Base-by-base conservation (phyloP, 257 asterid genomes). In the Nicotiana noctiflora region DNA sequence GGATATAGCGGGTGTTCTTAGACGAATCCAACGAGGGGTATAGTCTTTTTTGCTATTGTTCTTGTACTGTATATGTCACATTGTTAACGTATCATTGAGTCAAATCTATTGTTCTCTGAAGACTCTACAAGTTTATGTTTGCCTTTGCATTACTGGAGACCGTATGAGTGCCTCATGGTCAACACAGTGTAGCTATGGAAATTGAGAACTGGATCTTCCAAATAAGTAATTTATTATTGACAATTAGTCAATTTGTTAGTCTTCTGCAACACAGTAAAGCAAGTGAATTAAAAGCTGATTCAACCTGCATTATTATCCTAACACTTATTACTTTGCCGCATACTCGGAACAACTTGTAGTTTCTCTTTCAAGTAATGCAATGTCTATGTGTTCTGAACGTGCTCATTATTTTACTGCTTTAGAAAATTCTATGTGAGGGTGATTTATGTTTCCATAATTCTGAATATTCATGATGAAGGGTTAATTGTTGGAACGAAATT, bases 1-100 rank as follows among this genome's bases (percentile, higher is more conserved):
- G 89, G 99, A 95, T 82, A 93, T 95, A 79, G 97, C 97, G 31
- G 99, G 92, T 62, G 97, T 95, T 80, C 98, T 95, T 62, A 88
- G 97, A 87, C 90, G 99, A 89, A 93, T 95, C 84, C 98, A 95
- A 82, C 90, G 95, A 90, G 99, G 99, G 97, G 99, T 95, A 88
- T 83, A 51, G 82, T 74, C 83, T 34, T 49, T 60, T 70, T 59
- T 14, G 34, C 37, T 57, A 60, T 37, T 77, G 12, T 34, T 60
- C 81, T 29, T 77, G 81, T 46, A 14, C 70, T 81, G 78, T 21
- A 32, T 68, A 46, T 82, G 63, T 70, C 78, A 55, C 55, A 77
- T 40, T 64, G 74, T 59, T 74, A 32, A 18, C 44, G 68, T 76
- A 46, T 12, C 66, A 23, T 67, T 61, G 52, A 68, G 78, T 83